phyloP scores from a whole-genome alignment of 2,329 filamentous ascomycete genomes.

The Botryotinia narcissicola region DNA sequence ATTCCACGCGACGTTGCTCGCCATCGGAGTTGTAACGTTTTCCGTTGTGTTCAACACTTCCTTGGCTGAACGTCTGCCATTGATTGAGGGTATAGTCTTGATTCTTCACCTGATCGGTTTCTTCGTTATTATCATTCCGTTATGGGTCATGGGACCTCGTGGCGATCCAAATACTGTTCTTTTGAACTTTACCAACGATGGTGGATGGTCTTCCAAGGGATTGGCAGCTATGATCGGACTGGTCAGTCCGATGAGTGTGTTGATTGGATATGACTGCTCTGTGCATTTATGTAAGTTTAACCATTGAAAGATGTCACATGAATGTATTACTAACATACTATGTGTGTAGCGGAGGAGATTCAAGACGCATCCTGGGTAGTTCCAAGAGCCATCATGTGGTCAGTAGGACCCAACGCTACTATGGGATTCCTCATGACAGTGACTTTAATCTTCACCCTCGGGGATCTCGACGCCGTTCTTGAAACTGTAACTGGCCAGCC shows the following conservation, averaged over 20 bases:
- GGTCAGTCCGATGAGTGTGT: conserved; percentile 37
- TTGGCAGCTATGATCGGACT: conserved; percentile 42
- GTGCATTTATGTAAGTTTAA: conserved; percentile 39
- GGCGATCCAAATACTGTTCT: conserved; percentile 32
- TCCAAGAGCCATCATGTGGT: conserved; percentile 44
- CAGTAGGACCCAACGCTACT: conserved; percentile 40
- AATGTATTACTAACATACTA: not conserved
- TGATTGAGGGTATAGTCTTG: conserved; percentile 45
- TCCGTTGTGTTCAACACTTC: conserved; percentile 47
- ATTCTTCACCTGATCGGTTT: conserved; percentile 48
- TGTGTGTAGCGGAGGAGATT: conserved; percentile 46
- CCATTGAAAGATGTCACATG: not conserved
- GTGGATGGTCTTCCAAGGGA: conserved; percentile 38
- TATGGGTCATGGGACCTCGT: conserved; percentile 37
- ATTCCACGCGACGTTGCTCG: conserved; percentile 46
- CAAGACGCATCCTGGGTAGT: conserved; percentile 47
- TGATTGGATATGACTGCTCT: conserved; percentile 32
- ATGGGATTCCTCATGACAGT: conserved; percentile 42
- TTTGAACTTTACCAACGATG: conserved; percentile 37
- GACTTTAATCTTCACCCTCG: conserved; percentile 42
- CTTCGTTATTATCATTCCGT: conserved; percentile 43
- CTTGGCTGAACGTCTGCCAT: conserved; percentile 41
- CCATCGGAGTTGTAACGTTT: conserved; percentile 44
- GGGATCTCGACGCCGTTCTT: conserved; percentile 37
- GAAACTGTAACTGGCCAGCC: conserved; percentile 37